phyloP scores from a whole-genome alignment of 352 stramenopile species.

The Globisporangium mamillatum region DNA sequence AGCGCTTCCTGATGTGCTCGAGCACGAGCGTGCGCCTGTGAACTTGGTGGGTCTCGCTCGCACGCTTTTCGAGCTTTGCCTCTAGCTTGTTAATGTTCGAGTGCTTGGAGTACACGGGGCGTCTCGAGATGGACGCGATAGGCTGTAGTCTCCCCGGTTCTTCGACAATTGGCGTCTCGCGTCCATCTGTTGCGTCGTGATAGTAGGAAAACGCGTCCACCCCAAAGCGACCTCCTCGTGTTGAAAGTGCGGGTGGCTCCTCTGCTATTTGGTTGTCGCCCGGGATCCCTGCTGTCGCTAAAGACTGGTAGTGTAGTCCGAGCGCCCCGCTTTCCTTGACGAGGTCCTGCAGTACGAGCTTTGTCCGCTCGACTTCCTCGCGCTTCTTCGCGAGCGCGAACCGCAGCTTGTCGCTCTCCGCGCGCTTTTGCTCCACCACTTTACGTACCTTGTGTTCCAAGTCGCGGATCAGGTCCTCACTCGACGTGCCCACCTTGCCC shows the following conservation, averaged over 20 bases:
- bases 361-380: constrained; percentile 62
- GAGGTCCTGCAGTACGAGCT: constrained; percentile 68
- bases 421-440: constrained; percentile 79
- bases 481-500: constrained; percentile 53
- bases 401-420: constrained; percentile 69
- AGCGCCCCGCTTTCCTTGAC: constrained; percentile 73
- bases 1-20: constrained; percentile 78
- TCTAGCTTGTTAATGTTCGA: constrained; percentile 81
- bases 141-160: constrained; percentile 59
- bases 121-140: constrained; percentile 70
- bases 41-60: constrained; percentile 57
- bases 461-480: constrained; percentile 74
- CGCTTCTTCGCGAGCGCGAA: constrained; percentile 65
- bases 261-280: constrained; percentile 28
- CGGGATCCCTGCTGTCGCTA: not conserved
- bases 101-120: constrained; percentile 81
- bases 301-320: constrained; percentile 47
- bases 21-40: constrained; percentile 62
- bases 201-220: not conserved
- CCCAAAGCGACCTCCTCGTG: not conserved
- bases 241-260: not conserved
- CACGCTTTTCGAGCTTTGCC: constrained; percentile 52
- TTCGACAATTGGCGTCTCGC: constrained; percentile 29
- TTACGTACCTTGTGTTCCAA: constrained; percentile 74
- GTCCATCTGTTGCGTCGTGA: not conserved